phyloP scores from a whole-genome alignment of 495 filamentous ascomycete genomes.

The Aspergillus nidulans region DNA sequence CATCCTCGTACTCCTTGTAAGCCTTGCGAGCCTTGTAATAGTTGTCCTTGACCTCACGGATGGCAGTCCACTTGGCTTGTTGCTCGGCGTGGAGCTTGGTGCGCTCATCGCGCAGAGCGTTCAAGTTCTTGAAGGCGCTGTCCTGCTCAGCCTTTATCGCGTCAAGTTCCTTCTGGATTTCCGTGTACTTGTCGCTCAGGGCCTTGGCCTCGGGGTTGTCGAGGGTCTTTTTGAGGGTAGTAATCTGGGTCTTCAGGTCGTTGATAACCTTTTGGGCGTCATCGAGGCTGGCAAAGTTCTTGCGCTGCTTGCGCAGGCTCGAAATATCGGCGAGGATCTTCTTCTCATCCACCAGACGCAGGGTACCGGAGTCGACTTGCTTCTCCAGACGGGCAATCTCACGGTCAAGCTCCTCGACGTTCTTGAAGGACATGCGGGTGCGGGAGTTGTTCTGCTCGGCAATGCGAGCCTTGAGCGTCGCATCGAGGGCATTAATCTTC shows the following conservation, averaged over 20 bases:
- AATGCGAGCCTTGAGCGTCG: conserved; percentile 73
- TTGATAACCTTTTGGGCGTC: conserved; percentile 80
- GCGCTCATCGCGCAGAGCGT: conserved; percentile 81
- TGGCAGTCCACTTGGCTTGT: conserved; percentile 71
- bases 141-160: conserved; percentile 87
- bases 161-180: conserved; percentile 80
- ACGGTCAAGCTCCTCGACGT: conserved; percentile 76
- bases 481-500: conserved; percentile 80
- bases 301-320: conserved; percentile 78
- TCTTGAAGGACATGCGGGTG: conserved; percentile 75
- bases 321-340: conserved; percentile 82
- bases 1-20: conserved; percentile 72
- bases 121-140: conserved; percentile 77
- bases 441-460: conserved; percentile 80
- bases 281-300: conserved; percentile 80
- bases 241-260: conserved; percentile 75
- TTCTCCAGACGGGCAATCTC: conserved; percentile 76
- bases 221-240: conserved; percentile 75
- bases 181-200: conserved; percentile 75
- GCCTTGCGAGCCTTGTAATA: conserved; percentile 76
- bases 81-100: conserved; percentile 76
- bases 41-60: conserved; percentile 81
- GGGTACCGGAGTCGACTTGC: conserved; percentile 76
- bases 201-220: conserved; percentile 92
- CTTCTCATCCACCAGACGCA: conserved; percentile 96